These are phyloP conservation scores for Penicillium sp. DNA, from an alignment of 2,329 filamentous ascomycete genomes.

Conservation along the genomic window DNA sequence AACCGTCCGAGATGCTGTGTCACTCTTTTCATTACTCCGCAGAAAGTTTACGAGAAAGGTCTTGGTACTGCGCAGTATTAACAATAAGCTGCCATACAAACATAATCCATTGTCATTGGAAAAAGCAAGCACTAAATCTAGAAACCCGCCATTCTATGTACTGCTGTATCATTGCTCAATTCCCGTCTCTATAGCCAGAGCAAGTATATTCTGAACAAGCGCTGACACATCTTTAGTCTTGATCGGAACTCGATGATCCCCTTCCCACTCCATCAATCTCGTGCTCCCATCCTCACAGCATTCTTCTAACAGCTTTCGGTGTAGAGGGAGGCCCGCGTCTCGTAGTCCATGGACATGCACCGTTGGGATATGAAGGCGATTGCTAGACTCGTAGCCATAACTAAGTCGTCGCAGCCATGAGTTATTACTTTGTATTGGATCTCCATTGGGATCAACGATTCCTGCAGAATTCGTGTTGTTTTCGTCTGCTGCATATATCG, in stretches of 20 bases:
- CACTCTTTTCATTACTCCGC: neutral
- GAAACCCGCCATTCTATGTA: too few species aligned
- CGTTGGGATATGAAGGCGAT: constrained; percentile 52
- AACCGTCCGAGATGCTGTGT: neutral
- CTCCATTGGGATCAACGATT: constrained; percentile 16
- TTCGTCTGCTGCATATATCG: neutral
- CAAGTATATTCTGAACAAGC: constrained; percentile 52
- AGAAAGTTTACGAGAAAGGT: neutral
- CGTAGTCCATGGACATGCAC: constrained; percentile 64
- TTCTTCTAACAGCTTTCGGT: constrained; percentile 52
- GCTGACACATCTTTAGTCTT: constrained; percentile 62
- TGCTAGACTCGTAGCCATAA: neutral
- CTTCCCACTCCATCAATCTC: constrained; percentile 68
- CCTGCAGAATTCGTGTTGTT: neutral
- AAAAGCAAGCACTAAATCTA: neutral
- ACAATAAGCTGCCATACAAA: too few species aligned
- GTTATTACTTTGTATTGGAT: constrained; percentile 32
- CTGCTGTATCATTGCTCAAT: neutral
- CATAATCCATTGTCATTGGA: neutral
- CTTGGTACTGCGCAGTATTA: neutral
- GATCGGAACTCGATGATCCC: constrained; percentile 66
- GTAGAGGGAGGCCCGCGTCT: constrained; percentile 59
- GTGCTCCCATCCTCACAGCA: constrained; percentile 57
- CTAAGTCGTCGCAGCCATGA: neutral
- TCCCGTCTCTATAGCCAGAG: constrained; percentile 40